These are phyloP conservation scores for Ganoderma lucidum DNA, from an alignment of 1,284 basidiomycete genomes.

Conservation along the genomic window DNA sequence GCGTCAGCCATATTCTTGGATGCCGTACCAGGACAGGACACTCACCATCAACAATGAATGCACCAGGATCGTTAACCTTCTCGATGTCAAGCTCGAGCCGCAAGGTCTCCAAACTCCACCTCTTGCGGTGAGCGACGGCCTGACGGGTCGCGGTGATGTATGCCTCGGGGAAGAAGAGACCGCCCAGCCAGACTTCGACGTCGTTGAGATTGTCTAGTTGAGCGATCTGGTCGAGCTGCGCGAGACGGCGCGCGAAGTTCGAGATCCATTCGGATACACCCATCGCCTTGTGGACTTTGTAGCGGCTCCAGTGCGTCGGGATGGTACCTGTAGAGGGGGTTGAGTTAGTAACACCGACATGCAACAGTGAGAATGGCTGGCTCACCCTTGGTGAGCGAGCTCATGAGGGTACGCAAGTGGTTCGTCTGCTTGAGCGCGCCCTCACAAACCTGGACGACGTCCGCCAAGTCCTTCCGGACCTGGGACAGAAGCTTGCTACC, in stretches of 20 bases:
- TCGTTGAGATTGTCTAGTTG: conserved; percentile 70
- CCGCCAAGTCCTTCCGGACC: conserved; percentile 82
- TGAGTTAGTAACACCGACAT: background rate
- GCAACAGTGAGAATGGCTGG: background rate
- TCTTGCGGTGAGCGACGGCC: conserved; percentile 88
- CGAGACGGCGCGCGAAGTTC: conserved; percentile 82
- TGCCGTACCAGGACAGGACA: background rate
- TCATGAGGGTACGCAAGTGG: conserved; percentile 88
- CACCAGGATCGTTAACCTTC: conserved; percentile 73
- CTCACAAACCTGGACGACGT: conserved; percentile 86
- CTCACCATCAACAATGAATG: conserved; percentile 89
- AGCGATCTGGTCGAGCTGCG: conserved; percentile 83
- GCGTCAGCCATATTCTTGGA: conserved; percentile 8
- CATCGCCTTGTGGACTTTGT: conserved; percentile 86
- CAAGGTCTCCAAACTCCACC: conserved; percentile 92
- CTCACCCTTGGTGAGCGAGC: conserved; percentile 86
- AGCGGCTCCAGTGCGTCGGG: conserved; percentile 87
- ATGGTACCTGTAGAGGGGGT: conserved; percentile 70
- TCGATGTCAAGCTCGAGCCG: conserved; percentile 83
- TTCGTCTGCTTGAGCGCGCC: conserved; percentile 95
- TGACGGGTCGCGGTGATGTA: conserved; percentile 95
- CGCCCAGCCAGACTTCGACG: conserved; percentile 89
- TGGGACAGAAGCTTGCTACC: conserved; percentile 80
- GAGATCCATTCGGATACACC: conserved; percentile 86
- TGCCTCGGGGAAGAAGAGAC: conserved; percentile 94